phyloP scores from a whole-genome alignment of 2,329 filamentous ascomycete genomes.

The Apiospora koreana region DNA sequence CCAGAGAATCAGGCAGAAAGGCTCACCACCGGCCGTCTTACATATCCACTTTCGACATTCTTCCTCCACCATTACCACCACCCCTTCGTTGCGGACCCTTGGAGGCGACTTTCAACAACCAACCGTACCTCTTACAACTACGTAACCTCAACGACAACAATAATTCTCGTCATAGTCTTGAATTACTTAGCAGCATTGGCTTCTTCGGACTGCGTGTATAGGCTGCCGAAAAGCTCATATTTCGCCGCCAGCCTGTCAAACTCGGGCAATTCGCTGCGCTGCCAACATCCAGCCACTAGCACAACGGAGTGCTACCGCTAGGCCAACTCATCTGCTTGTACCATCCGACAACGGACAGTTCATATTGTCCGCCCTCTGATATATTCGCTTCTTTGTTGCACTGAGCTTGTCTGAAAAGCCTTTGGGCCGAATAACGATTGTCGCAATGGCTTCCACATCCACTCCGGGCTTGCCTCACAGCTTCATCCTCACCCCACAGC shows the following conservation, averaged over 20 bases:
- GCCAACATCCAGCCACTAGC: neutral
- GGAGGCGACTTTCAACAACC: slow-evolving; percentile 20
- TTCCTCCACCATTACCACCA: slow-evolving; percentile 1
- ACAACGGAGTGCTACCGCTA: neutral
- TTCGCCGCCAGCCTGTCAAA: neutral
- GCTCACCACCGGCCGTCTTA: slow-evolving; percentile 12
- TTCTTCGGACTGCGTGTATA: neutral
- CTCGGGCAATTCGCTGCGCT: neutral
- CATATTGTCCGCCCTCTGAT: neutral
- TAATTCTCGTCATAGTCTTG: neutral
- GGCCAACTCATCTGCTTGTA: neutral
- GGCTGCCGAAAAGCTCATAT: neutral
- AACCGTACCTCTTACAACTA: slow-evolving; percentile 6
- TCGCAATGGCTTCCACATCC: slow-evolving; percentile 52
- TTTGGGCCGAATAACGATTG: neutral
- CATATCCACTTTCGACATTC: slow-evolving; percentile 10
- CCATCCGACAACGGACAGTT: neutral
- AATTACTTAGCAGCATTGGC: neutral
- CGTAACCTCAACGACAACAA: neutral
- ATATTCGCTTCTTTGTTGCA: neutral
- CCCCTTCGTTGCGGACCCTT: slow-evolving; percentile 12
- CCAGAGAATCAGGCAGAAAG: slow-evolving; percentile 16
- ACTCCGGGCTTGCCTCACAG: slow-evolving; percentile 48
- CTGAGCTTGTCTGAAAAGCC: neutral
- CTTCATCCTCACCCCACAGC: slow-evolving; percentile 73